Conservation (phyloP, 257 asterid genomes). For the Sherardia arvensis region DNA sequence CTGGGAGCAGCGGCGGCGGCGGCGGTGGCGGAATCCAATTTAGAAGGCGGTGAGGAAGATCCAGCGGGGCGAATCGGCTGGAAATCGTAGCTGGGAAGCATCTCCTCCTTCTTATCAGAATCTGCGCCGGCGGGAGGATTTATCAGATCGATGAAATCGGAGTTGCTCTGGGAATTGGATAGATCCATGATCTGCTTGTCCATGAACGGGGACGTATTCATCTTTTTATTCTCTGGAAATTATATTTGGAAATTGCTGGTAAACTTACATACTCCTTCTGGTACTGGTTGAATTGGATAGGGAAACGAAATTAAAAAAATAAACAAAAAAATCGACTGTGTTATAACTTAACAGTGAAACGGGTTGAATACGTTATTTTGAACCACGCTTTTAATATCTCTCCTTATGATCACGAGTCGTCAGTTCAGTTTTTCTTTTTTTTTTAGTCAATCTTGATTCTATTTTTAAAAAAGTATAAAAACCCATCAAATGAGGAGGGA, state of each 20-base stretch:
- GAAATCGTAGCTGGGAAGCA: conserved; percentile 75
- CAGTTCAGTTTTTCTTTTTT: too few species aligned
- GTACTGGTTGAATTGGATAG: not conserved
- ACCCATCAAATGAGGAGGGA: too few species aligned
- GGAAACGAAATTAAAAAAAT: not conserved
- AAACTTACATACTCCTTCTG: not conserved
- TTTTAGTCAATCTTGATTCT: too few species aligned
- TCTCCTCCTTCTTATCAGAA: conserved; percentile 41
- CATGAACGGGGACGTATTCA: conserved; percentile 81
- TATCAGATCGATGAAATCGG: conserved; percentile 69
- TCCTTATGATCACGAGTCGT: too few species aligned
- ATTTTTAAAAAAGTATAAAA: too few species aligned
- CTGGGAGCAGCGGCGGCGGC: conserved; percentile 27
- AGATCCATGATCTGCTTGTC: conserved; percentile 99
- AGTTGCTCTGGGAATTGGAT: conserved; percentile 48
- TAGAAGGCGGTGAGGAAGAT: conserved; percentile 35
- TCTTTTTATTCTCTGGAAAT: conserved; percentile 9
- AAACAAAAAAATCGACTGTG: not conserved
- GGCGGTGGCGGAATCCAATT: conserved; percentile 31
- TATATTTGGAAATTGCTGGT: not conserved
- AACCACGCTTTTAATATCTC: too few species aligned
- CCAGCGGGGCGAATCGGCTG: conserved; percentile 64
- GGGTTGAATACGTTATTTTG: too few species aligned
- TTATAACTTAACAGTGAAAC: not conserved
- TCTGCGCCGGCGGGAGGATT: conserved; percentile 31